Conservation (phyloP, 2,329 filamentous ascomycete species). For the Biscogniauxia sp. region DNA sequence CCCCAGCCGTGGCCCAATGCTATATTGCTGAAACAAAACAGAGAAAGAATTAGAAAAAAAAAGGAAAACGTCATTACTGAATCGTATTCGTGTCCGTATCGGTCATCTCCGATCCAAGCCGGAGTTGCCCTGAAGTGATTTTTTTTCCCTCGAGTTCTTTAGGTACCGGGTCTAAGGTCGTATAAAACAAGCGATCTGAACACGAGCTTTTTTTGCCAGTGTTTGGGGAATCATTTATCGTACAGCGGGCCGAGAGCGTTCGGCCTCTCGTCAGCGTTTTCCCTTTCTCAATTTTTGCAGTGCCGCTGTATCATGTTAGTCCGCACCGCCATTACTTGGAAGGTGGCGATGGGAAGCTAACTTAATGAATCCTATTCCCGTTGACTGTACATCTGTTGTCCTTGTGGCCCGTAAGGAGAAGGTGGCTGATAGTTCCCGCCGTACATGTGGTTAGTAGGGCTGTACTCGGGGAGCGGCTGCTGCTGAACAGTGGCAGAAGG, state of each 20-base stretch:
- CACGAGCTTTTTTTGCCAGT: conserved; percentile 7
- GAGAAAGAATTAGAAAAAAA: conserved; percentile 19
- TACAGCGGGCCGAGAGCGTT: conserved; percentile 13
- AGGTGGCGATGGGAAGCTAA: not conserved
- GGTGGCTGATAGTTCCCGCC: conserved; percentile 46
- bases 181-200: conserved; percentile 10
- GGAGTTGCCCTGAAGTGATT: conserved; percentile 18
- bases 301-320: not conserved
- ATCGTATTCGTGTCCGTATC: conserved; percentile 15
- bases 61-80: conserved; percentile 13
- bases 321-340: too few species aligned
- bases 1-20: conserved; percentile 16
- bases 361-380: conserved; percentile 39
- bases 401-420: conserved; percentile 55
- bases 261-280: conserved; percentile 11
- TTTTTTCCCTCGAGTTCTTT: conserved; percentile 13
- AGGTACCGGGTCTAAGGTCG: conserved; percentile 12
- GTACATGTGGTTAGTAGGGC: conserved; percentile 50
- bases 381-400: conserved; percentile 60
- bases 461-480: conserved; percentile 51
- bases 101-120: conserved; percentile 13
- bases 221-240: conserved; percentile 18
- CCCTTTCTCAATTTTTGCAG: conserved; percentile 2
- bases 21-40: conserved; percentile 16
- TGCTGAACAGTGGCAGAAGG: conserved; percentile 53